A percentile compares a stretch with the other conserved stretches of the same genome.
These are phyloP conservation scores for Dryas drummondii DNA, from an alignment of 306 rosid genomes.

Conservation along the genomic window DNA sequence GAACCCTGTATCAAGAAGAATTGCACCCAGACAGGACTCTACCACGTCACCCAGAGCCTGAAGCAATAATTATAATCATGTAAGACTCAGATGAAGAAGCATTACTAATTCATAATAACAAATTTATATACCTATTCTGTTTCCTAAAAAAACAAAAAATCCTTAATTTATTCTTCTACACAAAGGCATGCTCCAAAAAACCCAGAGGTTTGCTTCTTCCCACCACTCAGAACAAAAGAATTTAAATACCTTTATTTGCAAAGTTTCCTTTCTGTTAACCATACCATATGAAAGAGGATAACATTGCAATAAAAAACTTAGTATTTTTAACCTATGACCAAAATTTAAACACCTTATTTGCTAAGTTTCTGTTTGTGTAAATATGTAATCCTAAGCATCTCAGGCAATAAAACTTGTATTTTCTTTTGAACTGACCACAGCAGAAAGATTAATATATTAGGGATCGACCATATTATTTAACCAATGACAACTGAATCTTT, in stretches of 20 bases:
- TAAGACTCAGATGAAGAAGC: constrained; percentile 8
- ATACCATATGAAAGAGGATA: not conserved
- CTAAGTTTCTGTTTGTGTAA: too few species aligned
- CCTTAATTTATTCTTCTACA: too few species aligned
- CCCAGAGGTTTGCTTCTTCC: not conserved
- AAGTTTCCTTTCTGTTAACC: not conserved
- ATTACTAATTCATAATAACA: not conserved
- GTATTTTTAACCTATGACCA: too few species aligned
- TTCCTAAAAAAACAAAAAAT: too few species aligned
- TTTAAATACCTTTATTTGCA: not conserved
- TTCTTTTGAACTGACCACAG: too few species aligned
- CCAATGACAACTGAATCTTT: too few species aligned
- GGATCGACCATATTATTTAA: too few species aligned
- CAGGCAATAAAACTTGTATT: not conserved
- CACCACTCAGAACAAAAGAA: not conserved
- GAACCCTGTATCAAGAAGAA: constrained; percentile 89
- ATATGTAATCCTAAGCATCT: not conserved
- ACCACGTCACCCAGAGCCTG: constrained; percentile 92
- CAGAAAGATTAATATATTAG: too few species aligned
- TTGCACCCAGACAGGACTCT: constrained; percentile 89
- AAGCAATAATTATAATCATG: constrained; percentile 27
- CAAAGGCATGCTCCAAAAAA: not conserved
- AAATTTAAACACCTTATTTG: too few species aligned
- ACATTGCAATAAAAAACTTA: not conserved
- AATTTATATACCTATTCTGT: not conserved